A percentile compares a stretch with the other conserved stretches of the same genome.
phyloP scores from a whole-genome alignment of 2,329 filamentous ascomycete species.

The Phialophora macrospora region DNA sequence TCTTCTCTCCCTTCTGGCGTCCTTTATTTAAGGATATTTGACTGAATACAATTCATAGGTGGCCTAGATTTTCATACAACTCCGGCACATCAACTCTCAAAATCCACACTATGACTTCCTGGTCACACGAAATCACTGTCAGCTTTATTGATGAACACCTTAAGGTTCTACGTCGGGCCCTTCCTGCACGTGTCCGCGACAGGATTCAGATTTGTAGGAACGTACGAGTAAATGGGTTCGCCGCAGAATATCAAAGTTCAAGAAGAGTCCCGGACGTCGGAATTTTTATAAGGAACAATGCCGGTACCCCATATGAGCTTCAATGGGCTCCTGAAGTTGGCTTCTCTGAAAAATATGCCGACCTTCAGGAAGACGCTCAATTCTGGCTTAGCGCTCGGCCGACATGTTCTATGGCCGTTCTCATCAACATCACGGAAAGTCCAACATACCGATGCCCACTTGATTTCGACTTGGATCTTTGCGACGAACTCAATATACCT shows the following conservation, averaged over 20 bases:
- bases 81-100: slow-evolving; percentile 16
- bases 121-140: slow-evolving; percentile 2
- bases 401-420: slow-evolving; percentile 7
- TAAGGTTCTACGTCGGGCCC: not conserved
- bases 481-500: slow-evolving; percentile 9
- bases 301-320: too few species aligned
- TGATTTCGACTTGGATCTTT: slow-evolving; percentile 10
- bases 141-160: not conserved
- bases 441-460: slow-evolving; percentile 8
- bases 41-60: slow-evolving; percentile 1
- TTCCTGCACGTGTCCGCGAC: not conserved
- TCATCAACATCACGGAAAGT: slow-evolving; percentile 9
- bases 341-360: slow-evolving; percentile 13
- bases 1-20: slow-evolving; percentile 3
- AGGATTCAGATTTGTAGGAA: slow-evolving; percentile 9
- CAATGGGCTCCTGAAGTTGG: slow-evolving; percentile 18
- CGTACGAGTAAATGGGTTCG: not conserved
- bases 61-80: slow-evolving; percentile 19
- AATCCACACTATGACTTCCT: slow-evolving; percentile 9
- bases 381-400: slow-evolving; percentile 12
- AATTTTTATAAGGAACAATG: too few species aligned
- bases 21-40: not conserved
- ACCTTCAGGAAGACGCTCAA: slow-evolving; percentile 12
- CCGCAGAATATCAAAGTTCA: slow-evolving; percentile 1
- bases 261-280: slow-evolving; percentile 3